These are phyloP conservation scores for Trametes punicea DNA, from an alignment of 768 basidiomycete genomes.

Conservation along the genomic window DNA sequence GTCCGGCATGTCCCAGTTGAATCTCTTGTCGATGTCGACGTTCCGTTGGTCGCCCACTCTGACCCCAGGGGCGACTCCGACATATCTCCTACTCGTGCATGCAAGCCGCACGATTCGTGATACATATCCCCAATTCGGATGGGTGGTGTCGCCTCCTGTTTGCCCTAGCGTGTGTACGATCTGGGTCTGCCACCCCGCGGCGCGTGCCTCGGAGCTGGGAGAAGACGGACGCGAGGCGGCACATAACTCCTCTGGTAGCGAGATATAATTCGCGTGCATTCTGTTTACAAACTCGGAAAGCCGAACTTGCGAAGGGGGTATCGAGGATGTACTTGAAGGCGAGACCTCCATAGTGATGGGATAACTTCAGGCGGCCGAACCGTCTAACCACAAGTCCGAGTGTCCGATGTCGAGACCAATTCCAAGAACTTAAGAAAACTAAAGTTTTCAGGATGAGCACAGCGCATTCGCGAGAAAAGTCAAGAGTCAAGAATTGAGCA, in stretches of 20 bases:
- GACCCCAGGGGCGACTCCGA: conserved; percentile 25
- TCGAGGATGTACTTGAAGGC: not conserved
- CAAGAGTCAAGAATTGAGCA: not conserved
- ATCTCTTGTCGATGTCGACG: conserved; percentile 23
- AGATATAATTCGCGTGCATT: not conserved
- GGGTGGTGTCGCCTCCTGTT: conserved; percentile 38
- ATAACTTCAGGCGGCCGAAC: not conserved
- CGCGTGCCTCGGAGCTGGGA: conserved; percentile 30
- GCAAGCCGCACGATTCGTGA: conserved; percentile 39
- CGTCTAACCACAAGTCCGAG: not conserved
- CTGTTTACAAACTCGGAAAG: not conserved
- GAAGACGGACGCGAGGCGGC: conserved; percentile 36
- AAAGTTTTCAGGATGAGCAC: too few relatives aligned
- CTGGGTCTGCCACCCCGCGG: conserved; percentile 32
- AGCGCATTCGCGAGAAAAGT: not conserved
- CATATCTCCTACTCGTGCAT: conserved; percentile 35
- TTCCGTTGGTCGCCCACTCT: conserved; percentile 25
- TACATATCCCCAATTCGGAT: conserved; percentile 47
- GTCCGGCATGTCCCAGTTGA: conserved; percentile 38
- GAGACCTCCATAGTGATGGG: conserved; percentile 1
- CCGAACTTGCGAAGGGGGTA: not conserved
- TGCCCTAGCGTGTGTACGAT: conserved; percentile 35
- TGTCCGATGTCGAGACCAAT: not conserved
- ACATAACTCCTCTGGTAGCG: conserved; percentile 29
- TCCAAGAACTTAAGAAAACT: too few relatives aligned